A percentile compares a stretch with the other conserved stretches of the same genome.
These are phyloP conservation scores for Leccinum insolens DNA, from an alignment of 1,284 basidiomycete genomes.

Conservation along the genomic window DNA sequence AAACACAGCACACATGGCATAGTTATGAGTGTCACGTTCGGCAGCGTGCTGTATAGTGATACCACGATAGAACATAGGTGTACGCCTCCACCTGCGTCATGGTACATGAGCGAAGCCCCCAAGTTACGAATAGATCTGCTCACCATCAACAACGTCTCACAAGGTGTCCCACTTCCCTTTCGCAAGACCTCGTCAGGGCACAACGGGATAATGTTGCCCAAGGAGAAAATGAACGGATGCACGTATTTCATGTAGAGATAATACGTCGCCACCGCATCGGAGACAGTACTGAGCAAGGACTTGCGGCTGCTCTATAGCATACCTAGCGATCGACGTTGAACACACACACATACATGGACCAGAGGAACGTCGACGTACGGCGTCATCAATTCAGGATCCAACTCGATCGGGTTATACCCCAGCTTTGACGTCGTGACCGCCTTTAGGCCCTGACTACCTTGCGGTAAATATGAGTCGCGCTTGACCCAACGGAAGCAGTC, in stretches of 20 bases:
- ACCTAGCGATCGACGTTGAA: slow-evolving; percentile 51
- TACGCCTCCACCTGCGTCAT: slow-evolving; percentile 90
- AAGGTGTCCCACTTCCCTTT: slow-evolving; percentile 96
- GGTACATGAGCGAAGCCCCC: slow-evolving; percentile 6
- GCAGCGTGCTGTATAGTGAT: no score
- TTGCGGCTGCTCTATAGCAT: slow-evolving; percentile 97
- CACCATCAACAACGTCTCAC: slow-evolving; percentile 98
- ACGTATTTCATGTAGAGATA: slow-evolving; percentile 99
- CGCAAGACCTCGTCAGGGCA: slow-evolving; percentile 96
- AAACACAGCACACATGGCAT: no score
- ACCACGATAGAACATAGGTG: slow-evolving; percentile 8
- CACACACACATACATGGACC: background rate
- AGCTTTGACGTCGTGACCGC: slow-evolving; percentile 97
- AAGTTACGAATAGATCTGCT: slow-evolving; percentile 25
- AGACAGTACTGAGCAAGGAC: slow-evolving; percentile 97
- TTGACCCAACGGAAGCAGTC: slow-evolving; percentile 99
- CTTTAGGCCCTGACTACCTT: slow-evolving; percentile 98
- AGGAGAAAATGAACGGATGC: slow-evolving; percentile 98
- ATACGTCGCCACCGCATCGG: slow-evolving; percentile 99
- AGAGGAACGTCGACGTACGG: slow-evolving; percentile 60
- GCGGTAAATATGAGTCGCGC: slow-evolving; percentile 98
- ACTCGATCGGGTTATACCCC: slow-evolving; percentile 96
- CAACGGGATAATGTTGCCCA: slow-evolving; percentile 99
- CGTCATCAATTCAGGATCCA: slow-evolving; percentile 99
- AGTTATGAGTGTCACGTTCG: no score